Conservation (phyloP, 768 basidiomycete genomes). For the Lactifluus subvellereus region DNA sequence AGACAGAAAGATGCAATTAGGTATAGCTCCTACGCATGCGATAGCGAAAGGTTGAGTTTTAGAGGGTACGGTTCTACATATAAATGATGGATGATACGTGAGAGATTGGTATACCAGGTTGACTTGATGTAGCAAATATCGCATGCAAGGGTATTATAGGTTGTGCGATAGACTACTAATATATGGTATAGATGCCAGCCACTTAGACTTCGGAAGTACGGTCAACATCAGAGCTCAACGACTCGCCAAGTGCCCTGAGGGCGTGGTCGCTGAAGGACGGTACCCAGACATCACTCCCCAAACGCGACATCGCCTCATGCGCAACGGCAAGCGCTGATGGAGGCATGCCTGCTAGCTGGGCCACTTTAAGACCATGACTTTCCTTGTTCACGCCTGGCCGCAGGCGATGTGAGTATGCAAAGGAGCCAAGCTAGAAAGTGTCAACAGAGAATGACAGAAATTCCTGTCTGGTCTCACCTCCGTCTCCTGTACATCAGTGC, state of each 20-base stretch:
- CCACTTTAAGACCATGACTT: constrained; percentile 89
- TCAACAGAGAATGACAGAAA: neutral
- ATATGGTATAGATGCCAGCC: neutral
- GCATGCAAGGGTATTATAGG: neutral
- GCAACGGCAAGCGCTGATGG: constrained; percentile 54
- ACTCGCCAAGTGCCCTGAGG: constrained; percentile 20
- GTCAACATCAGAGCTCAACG: constrained; percentile 7
- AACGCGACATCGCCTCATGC: constrained; percentile 41
- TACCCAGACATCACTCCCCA: constrained; percentile 28
- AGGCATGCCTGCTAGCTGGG: constrained; percentile 82
- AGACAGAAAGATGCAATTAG: neutral
- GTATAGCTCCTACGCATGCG: neutral
- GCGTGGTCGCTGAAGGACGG: neutral
- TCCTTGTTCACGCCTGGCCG: constrained; percentile 81
- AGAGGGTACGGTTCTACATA: neutral
- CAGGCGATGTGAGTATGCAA: constrained; percentile 79
- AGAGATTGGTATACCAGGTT: neutral
- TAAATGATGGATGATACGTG: neutral
- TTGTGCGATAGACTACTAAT: neutral
- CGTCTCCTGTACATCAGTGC: constrained; percentile 79
- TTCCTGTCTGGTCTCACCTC: constrained; percentile 42
- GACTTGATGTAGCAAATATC: neutral
- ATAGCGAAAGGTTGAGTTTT: neutral
- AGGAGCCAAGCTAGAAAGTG: constrained; percentile 55
- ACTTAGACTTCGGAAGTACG: neutral